These are phyloP conservation scores for Fusarium ambrosium DNA, from an alignment of 2,329 filamentous ascomycete species.

Conservation along the genomic window DNA sequence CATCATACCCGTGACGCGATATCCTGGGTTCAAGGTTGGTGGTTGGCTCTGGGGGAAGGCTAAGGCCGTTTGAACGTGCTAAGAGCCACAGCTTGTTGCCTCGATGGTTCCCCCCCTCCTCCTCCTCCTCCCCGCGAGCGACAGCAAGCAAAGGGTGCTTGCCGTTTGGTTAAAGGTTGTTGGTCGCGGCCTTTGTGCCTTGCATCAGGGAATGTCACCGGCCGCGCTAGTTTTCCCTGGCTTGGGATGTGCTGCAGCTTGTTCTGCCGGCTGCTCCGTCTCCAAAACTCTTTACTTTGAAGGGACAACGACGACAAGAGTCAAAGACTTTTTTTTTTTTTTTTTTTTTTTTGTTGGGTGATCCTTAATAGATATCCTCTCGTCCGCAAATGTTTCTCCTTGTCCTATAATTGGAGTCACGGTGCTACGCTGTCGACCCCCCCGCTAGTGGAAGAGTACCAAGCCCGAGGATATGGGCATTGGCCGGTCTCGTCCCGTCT, in stretches of 20 bases:
- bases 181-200: slow-evolving; percentile 32
- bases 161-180: slow-evolving; percentile 6
- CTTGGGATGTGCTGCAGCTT: not conserved
- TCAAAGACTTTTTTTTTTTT: not conserved
- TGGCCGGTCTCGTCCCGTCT: slow-evolving; percentile 8
- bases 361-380: slow-evolving; percentile 20
- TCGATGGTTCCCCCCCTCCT: not conserved
- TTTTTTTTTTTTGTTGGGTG: not conserved
- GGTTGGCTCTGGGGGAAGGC: not conserved
- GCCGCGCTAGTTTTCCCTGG: slow-evolving; percentile 17
- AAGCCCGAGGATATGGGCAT: slow-evolving; percentile 19
- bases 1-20: slow-evolving; percentile 9
- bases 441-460: slow-evolving; percentile 8
- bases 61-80: not conserved
- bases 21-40: not conserved
- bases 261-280: slow-evolving; percentile 32
- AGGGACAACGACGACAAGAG: not conserved
- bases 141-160: not conserved
- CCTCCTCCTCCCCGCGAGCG: not conserved
- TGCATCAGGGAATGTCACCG: slow-evolving; percentile 34
- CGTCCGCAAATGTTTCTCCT: not conserved
- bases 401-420: slow-evolving; percentile 3
- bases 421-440: not conserved
- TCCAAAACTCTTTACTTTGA: not conserved
- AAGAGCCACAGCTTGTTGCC: not conserved